Percentiles rank a stretch among this genome's conserved stretches.
Evolutionary conservation across 331 rosid species (phyloP).

Genomic region (Pyrus hybrid): DNA sequence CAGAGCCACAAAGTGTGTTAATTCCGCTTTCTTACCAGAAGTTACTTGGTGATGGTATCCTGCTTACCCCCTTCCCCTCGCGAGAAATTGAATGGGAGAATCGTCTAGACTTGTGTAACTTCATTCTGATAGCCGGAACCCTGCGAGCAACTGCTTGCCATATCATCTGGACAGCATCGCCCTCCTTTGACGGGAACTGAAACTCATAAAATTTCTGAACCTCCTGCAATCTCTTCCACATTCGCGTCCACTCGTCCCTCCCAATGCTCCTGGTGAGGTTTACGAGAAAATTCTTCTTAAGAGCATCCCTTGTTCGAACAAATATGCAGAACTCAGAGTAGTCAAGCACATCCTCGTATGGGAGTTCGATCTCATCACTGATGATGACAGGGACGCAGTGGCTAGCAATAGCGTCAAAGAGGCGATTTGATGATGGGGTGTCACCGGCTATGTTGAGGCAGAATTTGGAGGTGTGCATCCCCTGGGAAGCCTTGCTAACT

Average conservation of each 20-base stretch:
- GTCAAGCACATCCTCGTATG: conserved; percentile 74
- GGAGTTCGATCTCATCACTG: conserved; percentile 77
- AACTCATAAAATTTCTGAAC: conserved; percentile 54
- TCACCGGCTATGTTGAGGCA: conserved; percentile 87
- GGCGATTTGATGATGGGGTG: conserved; percentile 85
- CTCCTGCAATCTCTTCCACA: conserved; percentile 70
- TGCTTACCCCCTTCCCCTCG: conserved; percentile 8
- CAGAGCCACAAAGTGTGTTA: background rate
- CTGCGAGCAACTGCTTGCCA: conserved; percentile 77
- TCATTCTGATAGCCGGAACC: conserved; percentile 46
- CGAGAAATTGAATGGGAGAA: conserved; percentile 22
- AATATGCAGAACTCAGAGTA: conserved; percentile 74
- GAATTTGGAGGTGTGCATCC: conserved; percentile 75
- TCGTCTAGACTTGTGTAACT: conserved; percentile 51
- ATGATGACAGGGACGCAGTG: conserved; percentile 80
- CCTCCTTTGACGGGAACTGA: conserved; percentile 60
- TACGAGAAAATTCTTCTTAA: conserved; percentile 40
- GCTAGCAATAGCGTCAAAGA: conserved; percentile 78
- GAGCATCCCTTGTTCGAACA: conserved; percentile 63
- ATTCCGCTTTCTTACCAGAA: conserved; percentile 32
- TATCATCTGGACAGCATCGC: conserved; percentile 80
- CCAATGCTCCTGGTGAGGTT: conserved; percentile 42
- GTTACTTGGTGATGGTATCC: conserved; percentile 30
- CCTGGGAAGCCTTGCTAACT: conserved; percentile 38
- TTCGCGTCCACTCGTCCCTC: conserved; percentile 66